A percentile compares a stretch with the other conserved stretches of the same genome.
phyloP scores from a whole-genome alignment of 768 basidiomycete genomes.

The Amanita inopinata region DNA sequence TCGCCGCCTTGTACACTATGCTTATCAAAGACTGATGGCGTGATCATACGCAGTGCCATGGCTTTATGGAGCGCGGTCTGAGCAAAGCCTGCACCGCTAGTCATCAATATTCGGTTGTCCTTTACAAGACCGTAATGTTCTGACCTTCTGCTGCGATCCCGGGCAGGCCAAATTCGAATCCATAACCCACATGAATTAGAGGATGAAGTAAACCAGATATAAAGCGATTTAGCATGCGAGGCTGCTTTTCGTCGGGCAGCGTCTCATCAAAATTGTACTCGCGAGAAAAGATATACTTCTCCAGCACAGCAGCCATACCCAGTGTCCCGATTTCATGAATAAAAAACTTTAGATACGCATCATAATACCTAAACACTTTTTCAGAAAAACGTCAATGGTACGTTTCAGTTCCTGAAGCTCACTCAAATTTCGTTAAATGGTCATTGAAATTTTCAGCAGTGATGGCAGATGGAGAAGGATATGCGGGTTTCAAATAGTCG shows the following conservation, averaged over 20 bases:
- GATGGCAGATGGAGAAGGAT: constrained; percentile 36
- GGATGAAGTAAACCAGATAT: constrained; percentile 52
- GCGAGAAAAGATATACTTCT: constrained; percentile 51
- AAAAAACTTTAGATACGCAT: constrained; percentile 52
- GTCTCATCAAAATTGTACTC: constrained; percentile 33
- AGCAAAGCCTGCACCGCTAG: constrained; percentile 37
- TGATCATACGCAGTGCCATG: not conserved
- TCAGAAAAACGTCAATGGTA: not conserved
- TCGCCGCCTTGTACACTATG: not conserved
- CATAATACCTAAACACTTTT: constrained; percentile 38
- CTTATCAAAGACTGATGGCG: not conserved
- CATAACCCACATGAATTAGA: constrained; percentile 54
- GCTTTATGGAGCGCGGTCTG: constrained; percentile 39
- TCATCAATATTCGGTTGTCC: not conserved
- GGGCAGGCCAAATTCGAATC: constrained; percentile 48
- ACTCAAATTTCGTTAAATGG: constrained; percentile 52
- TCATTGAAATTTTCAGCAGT: constrained; percentile 37
- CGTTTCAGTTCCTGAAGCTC: constrained; percentile 11
- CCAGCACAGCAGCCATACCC: constrained; percentile 36
- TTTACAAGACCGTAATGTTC: not conserved
- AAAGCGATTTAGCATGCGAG: constrained; percentile 49
- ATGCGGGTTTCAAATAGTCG: constrained; percentile 25
- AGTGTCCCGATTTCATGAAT: constrained; percentile 29
- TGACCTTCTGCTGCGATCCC: constrained; percentile 57
- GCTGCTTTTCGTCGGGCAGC: constrained; percentile 24